Conservation (phyloP, 2,329 filamentous ascomycete genomes). For the Leptosphaerulina australis region DNA sequence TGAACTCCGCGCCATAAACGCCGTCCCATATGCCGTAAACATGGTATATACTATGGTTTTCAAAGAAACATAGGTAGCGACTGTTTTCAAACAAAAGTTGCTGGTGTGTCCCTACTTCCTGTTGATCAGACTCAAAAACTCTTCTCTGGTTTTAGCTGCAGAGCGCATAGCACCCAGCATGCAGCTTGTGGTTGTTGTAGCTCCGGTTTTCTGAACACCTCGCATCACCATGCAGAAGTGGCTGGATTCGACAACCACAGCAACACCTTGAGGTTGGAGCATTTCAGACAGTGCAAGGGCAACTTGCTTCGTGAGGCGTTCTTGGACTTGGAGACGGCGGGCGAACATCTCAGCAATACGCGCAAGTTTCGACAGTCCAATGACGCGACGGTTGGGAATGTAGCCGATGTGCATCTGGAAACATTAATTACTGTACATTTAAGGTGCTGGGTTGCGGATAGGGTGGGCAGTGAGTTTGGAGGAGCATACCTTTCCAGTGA, state of each 20-base stretch:
- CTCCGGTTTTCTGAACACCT: conserved; percentile 89
- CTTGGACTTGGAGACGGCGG: conserved; percentile 91
- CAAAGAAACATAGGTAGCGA: not conserved
- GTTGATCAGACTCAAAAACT: conserved; percentile 79
- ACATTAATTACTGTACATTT: conserved; percentile 12
- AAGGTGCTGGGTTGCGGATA: not conserved
- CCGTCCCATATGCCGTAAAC: conserved; percentile 4
- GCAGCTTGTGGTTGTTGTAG: conserved; percentile 91
- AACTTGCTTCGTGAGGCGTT: conserved; percentile 94
- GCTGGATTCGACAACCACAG: conserved; percentile 95
- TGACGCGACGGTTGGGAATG: conserved; percentile 87
- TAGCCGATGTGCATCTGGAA: conserved; percentile 96
- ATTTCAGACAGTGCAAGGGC: conserved; percentile 92
- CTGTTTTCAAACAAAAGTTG: not conserved
- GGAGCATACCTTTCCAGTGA: conserved; percentile 80
- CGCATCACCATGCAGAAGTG: conserved; percentile 99
- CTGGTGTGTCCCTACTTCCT: conserved; percentile 27
- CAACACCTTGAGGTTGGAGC: conserved; percentile 90
- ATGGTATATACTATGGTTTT: conserved; percentile 5
- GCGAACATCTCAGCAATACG: conserved; percentile 98
- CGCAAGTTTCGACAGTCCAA: conserved; percentile 93
- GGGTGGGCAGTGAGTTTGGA: not conserved
- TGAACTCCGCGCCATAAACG: conserved; percentile 33
- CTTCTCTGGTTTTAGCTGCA: conserved; percentile 90
- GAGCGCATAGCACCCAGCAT: conserved; percentile 96